Evolutionary conservation across 2,329 filamentous ascomycete species (phyloP), one percentile per base, ranked within the genome.

Genomic region (Aspergillus thermomutatus): DNA sequence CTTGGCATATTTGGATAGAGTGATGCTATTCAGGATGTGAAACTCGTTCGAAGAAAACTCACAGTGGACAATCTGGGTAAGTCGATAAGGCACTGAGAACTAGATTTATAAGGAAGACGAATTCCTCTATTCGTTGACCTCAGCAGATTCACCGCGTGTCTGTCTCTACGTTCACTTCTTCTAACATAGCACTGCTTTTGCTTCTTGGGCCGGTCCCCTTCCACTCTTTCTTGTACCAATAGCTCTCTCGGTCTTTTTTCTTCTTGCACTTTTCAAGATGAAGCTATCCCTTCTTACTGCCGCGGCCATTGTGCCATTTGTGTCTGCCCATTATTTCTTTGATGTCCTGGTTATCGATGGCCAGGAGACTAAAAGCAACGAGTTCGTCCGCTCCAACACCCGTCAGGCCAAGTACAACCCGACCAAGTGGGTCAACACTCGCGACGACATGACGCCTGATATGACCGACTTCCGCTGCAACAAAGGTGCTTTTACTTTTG

Each of bases 321-420:
- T 53, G 5, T 57, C 54, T 4, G 56, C 57, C 10, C 60, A 62
- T 27, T 62, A 62, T 27, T 55, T 60, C 54, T 62, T 62, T 25
- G 48, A 54, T 37, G 48, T 40, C 19, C 47, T 62, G 31, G 11
- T 62, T 10, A 51, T 62, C 34, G 53, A 62, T 19, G 60, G 58
- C 27, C 8, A 56, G 46, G 58, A 53, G 23, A 50, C 34, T 11
- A 19, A 19, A 17, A 40, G 37, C 6, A 49, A 52, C 21, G 28
- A 59, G 11, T 59, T 57, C 46, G 52, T 59, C 31, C 60, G 60
- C 1, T 52, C 43, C 17, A 60, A 56, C 19, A 62, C 60, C 6
- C 55, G 57, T 1, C 14, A 23, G 4, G 45, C 14, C 2, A 60
- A 60, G 19, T 60, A 60, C 46, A 60, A 52, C 19, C 57, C 57